Conservation (phyloP, 495 filamentous ascomycete species). For the Pyronema domesticum region DNA sequence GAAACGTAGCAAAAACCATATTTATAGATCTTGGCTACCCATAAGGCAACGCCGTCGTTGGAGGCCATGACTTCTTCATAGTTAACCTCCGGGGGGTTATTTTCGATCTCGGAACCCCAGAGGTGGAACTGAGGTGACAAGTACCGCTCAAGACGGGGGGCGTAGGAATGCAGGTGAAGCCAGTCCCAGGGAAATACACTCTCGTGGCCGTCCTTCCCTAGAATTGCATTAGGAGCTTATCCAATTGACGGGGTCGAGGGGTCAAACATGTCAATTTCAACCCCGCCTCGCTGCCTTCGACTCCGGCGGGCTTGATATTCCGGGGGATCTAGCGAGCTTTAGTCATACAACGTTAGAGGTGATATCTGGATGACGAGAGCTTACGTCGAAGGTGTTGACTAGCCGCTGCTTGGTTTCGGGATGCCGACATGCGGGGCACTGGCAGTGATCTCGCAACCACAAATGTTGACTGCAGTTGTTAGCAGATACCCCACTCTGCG, state of each 20-base stretch:
- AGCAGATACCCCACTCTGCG: background rate
- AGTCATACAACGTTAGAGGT: background rate
- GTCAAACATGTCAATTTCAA: slow-evolving; percentile 31
- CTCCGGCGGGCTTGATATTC: slow-evolving; percentile 30
- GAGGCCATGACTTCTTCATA: slow-evolving; percentile 44
- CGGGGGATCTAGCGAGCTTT: slow-evolving; percentile 31
- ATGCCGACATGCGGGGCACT: slow-evolving; percentile 54
- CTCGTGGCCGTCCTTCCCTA: slow-evolving; percentile 42
- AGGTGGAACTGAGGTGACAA: slow-evolving; percentile 22
- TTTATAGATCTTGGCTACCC: slow-evolving; percentile 39
- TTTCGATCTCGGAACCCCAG: slow-evolving; percentile 28
- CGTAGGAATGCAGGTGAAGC: slow-evolving; percentile 31
- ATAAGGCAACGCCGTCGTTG: slow-evolving; percentile 35
- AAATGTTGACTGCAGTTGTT: slow-evolving; percentile 22
- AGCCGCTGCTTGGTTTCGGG: slow-evolving; percentile 59
- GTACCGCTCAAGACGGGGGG: slow-evolving; percentile 22
- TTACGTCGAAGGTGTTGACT: slow-evolving; percentile 51
- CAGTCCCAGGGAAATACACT: slow-evolving; percentile 38
- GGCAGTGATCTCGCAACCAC: slow-evolving; percentile 55
- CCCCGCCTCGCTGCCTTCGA: slow-evolving; percentile 22
- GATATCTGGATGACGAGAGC: slow-evolving; percentile 13
- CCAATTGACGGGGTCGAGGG: background rate
- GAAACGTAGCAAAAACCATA: slow-evolving; percentile 57
- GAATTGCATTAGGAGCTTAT: slow-evolving; percentile 5
- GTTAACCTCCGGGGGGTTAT: slow-evolving; percentile 33